Evolutionary conservation across 2,329 filamentous ascomycete species (phyloP).

Genomic region (Meredithiella fracta): DNA sequence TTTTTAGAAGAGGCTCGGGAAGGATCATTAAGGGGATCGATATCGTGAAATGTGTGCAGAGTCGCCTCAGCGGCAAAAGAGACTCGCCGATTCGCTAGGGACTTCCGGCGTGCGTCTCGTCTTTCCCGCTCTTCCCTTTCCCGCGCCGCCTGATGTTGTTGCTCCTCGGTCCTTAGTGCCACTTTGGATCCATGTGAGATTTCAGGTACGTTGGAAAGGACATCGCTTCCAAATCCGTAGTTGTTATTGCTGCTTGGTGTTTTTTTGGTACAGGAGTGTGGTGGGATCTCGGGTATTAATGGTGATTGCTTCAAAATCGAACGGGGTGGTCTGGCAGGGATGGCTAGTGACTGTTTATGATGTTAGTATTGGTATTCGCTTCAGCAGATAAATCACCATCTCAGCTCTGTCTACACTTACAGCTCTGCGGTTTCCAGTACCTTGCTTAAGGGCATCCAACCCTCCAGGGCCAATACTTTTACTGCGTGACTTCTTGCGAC

Average conservation of each 20-base stretch:
- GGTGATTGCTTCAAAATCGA: conserved; percentile 75
- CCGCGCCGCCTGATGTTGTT: conserved; percentile 51
- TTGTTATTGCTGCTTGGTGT: conserved; percentile 2
- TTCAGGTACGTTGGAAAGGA: conserved; percentile 13
- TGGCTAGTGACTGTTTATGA: conserved; percentile 36
- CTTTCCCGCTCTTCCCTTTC: conserved; percentile 59
- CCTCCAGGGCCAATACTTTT: conserved; percentile 93
- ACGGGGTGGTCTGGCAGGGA: conserved; percentile 32
- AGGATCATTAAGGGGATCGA: conserved; percentile 77
- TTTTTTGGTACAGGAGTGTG: conserved; percentile 17
- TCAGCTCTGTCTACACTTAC: conserved; percentile 31
- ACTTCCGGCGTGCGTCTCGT: conserved; percentile 80
- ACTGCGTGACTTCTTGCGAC: conserved; percentile 61
- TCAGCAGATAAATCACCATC: neutral
- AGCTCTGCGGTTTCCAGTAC: conserved; percentile 61
- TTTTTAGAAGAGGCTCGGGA: conserved; percentile 35
- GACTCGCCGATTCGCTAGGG: conserved; percentile 78
- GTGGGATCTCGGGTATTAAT: conserved; percentile 49
- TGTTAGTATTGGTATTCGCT: neutral
- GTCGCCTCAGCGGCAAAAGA: conserved; percentile 97
- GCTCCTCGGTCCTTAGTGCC: conserved; percentile 50
- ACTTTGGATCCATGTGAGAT: conserved; percentile 31
- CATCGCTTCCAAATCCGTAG: conserved; percentile 10
- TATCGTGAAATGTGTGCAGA: conserved; percentile 88
- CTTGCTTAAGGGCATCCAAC: conserved; percentile 62